A percentile compares a stretch with the other conserved stretches of the same genome.
Conservation (phyloP, 2,329 filamentous ascomycete genomes). For the Penicillium sp. region DNA sequence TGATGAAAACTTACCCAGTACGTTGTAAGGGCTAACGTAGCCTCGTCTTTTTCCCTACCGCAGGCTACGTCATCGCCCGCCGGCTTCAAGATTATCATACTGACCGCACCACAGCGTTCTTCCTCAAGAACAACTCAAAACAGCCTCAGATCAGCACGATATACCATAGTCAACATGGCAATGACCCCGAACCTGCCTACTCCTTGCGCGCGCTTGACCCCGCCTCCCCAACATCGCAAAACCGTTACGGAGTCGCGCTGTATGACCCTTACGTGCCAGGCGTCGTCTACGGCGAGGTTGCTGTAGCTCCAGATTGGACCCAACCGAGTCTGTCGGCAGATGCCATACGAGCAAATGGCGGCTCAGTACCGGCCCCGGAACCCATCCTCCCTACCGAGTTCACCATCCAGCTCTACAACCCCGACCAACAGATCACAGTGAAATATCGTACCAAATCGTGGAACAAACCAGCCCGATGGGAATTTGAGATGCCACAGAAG, state of each 20-base stretch:
- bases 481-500: constrained; percentile 86
- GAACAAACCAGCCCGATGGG: constrained; percentile 78
- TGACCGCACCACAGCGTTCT: constrained; percentile 50
- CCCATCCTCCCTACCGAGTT: constrained; percentile 76
- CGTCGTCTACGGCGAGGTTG: constrained; percentile 81
- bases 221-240: constrained; percentile 64
- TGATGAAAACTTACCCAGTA: constrained; percentile 85
- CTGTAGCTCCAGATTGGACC: constrained; percentile 80
- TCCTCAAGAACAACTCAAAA: constrained; percentile 52
- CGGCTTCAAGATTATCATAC: constrained; percentile 6
- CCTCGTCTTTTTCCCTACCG: background rate
- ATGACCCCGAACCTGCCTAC: constrained; percentile 76
- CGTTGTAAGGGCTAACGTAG: constrained; percentile 46
- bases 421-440: constrained; percentile 75
- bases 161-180: constrained; percentile 65
- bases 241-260: constrained; percentile 82
- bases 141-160: constrained; percentile 38
- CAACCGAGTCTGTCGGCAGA: constrained; percentile 78
- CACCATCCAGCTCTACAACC: constrained; percentile 87
- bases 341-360: constrained; percentile 69
- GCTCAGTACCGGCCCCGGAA: constrained; percentile 61
- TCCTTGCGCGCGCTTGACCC: constrained; percentile 75
- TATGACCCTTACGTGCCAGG: constrained; percentile 78
- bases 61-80: constrained; percentile 15
- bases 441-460: constrained; percentile 69